Base-by-base conservation (phyloP, 1,139 yeast species). In the Kurtzmaniella quercitrusa region DNA sequence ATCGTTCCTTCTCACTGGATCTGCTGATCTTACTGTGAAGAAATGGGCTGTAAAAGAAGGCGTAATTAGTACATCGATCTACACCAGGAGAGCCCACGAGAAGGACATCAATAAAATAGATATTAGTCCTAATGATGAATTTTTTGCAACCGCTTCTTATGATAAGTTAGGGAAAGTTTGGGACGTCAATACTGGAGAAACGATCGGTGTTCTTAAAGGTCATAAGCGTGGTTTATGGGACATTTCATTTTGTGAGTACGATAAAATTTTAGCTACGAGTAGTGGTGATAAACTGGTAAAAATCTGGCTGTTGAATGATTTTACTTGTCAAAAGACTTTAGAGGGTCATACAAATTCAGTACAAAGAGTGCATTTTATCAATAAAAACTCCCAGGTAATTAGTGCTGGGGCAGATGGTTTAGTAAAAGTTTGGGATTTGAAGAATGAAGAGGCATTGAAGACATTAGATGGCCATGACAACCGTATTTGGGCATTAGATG, bases 151-250 rank as follows among this genome's bases (percentile, higher is more conserved):
- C 3, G 98, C 96, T 1, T 87, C 96, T n/a, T 95, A 87, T 62
- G 99, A 93, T 61, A 87, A 91, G 56, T 76, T 91, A 3, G 94
- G 86, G 49, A 93, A 94, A 61, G 68, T 93, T 4, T 94, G 98
- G 98, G 83, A 86, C 56, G 58, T 80, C 31, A 85, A 81, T 37
- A 68, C 79, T 12, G 98, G 98, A 43, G 97, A 93, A 62, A 79
- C 85, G 3, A 68, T 86, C 14, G 97, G 96, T 6, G 75, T 93
- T 4, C 69, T 94, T 49, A 79, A 82, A 49, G 97, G 96, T 18
- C 98, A 94, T 62, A 85, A 83, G 62, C 79, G 98, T 57, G 98
- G 98, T 12, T 78, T 93, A 41, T 94, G 98, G 96, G 94, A 89
- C 57, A 82, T 90, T 34, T 76, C 78, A 50, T 93, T 93, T 62